Percentiles rank a stretch among this genome's conserved stretches.
phyloP scores from a whole-genome alignment of 306 rosid genomes.

The Morella rubra region DNA sequence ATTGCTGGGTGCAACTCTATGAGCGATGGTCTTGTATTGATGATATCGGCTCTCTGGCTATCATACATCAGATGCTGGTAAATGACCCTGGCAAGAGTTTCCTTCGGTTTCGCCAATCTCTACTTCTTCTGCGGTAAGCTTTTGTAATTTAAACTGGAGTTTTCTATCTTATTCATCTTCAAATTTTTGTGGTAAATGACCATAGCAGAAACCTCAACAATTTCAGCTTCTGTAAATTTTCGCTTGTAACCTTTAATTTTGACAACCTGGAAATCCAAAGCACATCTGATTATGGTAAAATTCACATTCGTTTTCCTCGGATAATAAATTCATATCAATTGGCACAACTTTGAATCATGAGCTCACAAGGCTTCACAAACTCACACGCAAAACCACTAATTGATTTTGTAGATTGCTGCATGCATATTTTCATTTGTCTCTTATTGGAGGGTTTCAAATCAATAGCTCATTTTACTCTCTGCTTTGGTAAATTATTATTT shows the following conservation, averaged over 20 bases:
- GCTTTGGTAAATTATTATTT: neutral
- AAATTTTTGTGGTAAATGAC: slow-evolving; percentile 12
- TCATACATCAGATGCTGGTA: slow-evolving; percentile 75
- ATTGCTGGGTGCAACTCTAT: slow-evolving; percentile 85
- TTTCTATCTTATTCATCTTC: slow-evolving; percentile 14
- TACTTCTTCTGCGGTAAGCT: slow-evolving; percentile 71
- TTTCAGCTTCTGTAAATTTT: neutral
- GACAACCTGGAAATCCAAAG: neutral
- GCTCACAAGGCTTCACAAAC: neutral
- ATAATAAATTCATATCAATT: neutral
- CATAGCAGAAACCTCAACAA: slow-evolving; percentile 7
- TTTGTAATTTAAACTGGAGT: slow-evolving; percentile 4
- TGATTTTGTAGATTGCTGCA: neutral
- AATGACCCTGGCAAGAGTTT: slow-evolving; percentile 63
- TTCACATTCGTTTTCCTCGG: neutral
- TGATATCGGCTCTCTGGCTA: slow-evolving; percentile 79
- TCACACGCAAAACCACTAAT: neutral
- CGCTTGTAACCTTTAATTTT: neutral
- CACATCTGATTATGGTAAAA: slow-evolving; percentile 1
- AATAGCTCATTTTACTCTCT: neutral
- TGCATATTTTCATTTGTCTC: neutral
- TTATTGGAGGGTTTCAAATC: neutral
- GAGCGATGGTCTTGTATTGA: slow-evolving; percentile 82
- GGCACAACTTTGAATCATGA: neutral
- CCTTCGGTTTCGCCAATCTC: slow-evolving; percentile 70